Evolutionary conservation across 139 green algal genomes (phyloP).

Genomic region (Ulvella scutata): DNA sequence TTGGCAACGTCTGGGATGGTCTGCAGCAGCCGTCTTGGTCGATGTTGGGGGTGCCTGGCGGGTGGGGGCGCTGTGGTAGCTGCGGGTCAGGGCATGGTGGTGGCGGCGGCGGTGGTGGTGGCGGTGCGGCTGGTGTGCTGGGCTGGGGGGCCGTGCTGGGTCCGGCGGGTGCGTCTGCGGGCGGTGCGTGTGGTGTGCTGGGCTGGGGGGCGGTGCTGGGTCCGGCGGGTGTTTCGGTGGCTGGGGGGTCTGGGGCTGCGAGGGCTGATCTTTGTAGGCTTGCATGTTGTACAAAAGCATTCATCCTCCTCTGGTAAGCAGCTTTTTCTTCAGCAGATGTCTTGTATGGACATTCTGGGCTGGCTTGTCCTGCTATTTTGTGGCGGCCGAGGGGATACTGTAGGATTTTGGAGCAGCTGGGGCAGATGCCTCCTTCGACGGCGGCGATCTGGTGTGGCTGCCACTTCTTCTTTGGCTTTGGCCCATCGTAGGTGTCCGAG

Average conservation of each 20-base stretch:
- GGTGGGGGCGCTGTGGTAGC: background rate
- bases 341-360: background rate
- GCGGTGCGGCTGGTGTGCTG: background rate
- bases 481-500: no score
- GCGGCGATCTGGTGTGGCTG: background rate
- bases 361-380: background rate
- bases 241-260: no score
- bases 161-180: no score
- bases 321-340: no score
- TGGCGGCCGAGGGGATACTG: background rate
- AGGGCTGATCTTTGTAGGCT: no score
- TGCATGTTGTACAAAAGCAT: no score
- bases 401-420: background rate
- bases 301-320: no score
- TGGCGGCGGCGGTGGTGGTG: no score
- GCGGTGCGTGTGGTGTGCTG: background rate
- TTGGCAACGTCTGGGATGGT: background rate
- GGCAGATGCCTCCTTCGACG: background rate
- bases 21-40: background rate
- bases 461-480: background rate
- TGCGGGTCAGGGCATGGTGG: background rate
- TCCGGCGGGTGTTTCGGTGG: no score
- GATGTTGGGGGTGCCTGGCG: background rate
- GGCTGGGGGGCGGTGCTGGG: background rate
- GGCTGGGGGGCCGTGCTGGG: background rate